A percentile compares a stretch with the other conserved stretches of the same genome.
phyloP scores from a whole-genome alignment of 2,329 filamentous ascomycete genomes.

The Myotisia sp. region DNA sequence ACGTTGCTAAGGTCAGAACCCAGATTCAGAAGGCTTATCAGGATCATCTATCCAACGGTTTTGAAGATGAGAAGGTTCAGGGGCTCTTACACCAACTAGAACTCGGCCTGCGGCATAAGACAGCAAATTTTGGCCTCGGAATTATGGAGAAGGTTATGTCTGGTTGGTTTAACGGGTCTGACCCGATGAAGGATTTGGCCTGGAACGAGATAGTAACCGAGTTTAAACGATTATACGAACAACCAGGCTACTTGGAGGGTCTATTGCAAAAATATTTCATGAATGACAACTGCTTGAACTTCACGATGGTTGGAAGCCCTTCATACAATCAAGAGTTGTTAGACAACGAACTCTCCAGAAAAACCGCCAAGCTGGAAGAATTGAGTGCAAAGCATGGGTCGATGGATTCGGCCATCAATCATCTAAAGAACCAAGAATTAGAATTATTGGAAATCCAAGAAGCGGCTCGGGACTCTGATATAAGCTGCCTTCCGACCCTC shows the following conservation, averaged over 20 bases:
- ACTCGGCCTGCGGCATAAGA: slow-evolving; percentile 89
- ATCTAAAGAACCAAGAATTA: slow-evolving; percentile 64
- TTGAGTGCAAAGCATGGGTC: slow-evolving; percentile 54
- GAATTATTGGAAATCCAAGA: slow-evolving; percentile 70
- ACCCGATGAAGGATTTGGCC: slow-evolving; percentile 78
- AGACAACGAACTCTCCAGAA: slow-evolving; percentile 59
- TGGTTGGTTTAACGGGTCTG: slow-evolving; percentile 88
- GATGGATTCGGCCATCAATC: slow-evolving; percentile 54
- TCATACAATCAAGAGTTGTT: slow-evolving; percentile 60
- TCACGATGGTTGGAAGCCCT: slow-evolving; percentile 81
- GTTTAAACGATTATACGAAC: slow-evolving; percentile 63
- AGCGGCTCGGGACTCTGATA: slow-evolving; percentile 66
- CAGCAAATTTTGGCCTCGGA: slow-evolving; percentile 82
- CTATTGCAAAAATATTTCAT: slow-evolving; percentile 81
- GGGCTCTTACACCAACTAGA: slow-evolving; percentile 90
- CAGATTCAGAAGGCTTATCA: slow-evolving; percentile 59
- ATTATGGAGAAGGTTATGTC: slow-evolving; percentile 79
- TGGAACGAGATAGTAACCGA: slow-evolving; percentile 80
- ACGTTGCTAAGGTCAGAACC: slow-evolving; percentile 62
- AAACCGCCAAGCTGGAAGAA: slow-evolving; percentile 60
- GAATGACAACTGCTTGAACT: slow-evolving; percentile 73
- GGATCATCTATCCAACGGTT: slow-evolving; percentile 59
- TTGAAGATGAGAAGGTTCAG: slow-evolving; percentile 80
- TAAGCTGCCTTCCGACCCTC: slow-evolving; percentile 77
- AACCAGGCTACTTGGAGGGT: slow-evolving; percentile 67